phyloP scores from a whole-genome alignment of 2,329 filamentous ascomycete genomes.

The Periglandula ipomoeae region DNA sequence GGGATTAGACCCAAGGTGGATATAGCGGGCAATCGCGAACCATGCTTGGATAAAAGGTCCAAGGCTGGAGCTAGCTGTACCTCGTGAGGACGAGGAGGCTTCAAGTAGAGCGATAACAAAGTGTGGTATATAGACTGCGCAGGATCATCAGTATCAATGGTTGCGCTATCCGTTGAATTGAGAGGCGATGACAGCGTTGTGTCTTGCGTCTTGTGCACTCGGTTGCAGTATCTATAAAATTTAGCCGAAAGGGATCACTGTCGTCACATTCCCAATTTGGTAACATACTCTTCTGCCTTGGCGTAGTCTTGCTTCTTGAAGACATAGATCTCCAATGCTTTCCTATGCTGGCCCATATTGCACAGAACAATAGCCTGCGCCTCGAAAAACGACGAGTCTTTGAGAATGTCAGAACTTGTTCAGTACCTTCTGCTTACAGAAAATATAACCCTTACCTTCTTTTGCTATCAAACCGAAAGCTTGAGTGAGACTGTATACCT shows the following conservation, averaged over 20 bases:
- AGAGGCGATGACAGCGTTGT: conserved; percentile 25
- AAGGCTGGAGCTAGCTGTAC: conserved; percentile 73
- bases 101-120: conserved; percentile 80
- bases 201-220: conserved; percentile 58
- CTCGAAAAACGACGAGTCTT: conserved; percentile 81
- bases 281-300: conserved; percentile 82
- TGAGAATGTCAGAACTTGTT: conserved; percentile 8
- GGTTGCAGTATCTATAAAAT: conserved; percentile 69
- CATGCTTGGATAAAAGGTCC: conserved; percentile 82
- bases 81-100: conserved; percentile 63
- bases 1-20: conserved; percentile 84
- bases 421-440: background rate
- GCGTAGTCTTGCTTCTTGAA: conserved; percentile 81
- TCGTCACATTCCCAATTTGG: background rate
- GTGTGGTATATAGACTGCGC: conserved; percentile 82
- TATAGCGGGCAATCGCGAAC: conserved; percentile 78
- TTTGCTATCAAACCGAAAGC: conserved; percentile 70
- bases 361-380: conserved; percentile 82
- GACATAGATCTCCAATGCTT: conserved; percentile 94
- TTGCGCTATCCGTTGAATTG: conserved; percentile 23
- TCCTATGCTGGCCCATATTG: conserved; percentile 91
- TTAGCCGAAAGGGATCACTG: conserved; percentile 12
- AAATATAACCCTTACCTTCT: conserved; percentile 49
- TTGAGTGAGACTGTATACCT: conserved; percentile 67
- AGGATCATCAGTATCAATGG: conserved; percentile 36